A percentile compares a stretch with the other conserved stretches of the same genome.
Evolutionary conservation across 768 basidiomycete species (phyloP).

Genomic region (Candolleomyces eurysporus): DNA sequence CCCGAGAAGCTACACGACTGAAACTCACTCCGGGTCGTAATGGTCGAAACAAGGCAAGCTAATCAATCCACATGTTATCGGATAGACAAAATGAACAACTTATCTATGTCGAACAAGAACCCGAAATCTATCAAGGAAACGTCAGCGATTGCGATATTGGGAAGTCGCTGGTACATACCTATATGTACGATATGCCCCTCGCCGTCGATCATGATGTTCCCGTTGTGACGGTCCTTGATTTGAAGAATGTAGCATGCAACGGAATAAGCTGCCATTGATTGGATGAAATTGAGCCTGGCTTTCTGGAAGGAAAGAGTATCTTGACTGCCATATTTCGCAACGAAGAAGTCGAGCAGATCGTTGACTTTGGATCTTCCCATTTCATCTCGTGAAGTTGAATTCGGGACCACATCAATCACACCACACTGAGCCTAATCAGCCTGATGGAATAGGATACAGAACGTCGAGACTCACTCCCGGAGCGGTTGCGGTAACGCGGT

Average conservation of each 20-base stretch:
- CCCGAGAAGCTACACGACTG: background rate
- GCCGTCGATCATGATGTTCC: constrained; percentile 99
- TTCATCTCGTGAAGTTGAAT: constrained; percentile 96
- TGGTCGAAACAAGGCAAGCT: constrained; percentile 14
- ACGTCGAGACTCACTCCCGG: constrained; percentile 72
- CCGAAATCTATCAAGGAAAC: constrained; percentile 71
- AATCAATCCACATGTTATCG: constrained; percentile 24
- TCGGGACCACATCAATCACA: constrained; percentile 97
- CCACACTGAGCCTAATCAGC: constrained; percentile 63
- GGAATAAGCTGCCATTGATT: constrained; percentile 99
- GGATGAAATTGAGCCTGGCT: constrained; percentile 94
- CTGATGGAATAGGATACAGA: background rate
- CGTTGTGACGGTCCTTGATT: constrained; percentile 98
- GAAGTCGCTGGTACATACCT: constrained; percentile 47
- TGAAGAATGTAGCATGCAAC: constrained; percentile 97
- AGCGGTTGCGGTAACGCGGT: constrained; percentile 94
- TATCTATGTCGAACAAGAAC: constrained; percentile 97
- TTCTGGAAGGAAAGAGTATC: constrained; percentile 89
- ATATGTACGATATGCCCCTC: constrained; percentile 97
- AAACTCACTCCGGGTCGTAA: constrained; percentile 68
- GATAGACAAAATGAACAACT: constrained; percentile 40
- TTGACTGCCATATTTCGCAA: constrained; percentile 87
- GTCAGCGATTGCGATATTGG: background rate
- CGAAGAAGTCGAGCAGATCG: constrained; percentile 91
- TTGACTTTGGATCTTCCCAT: constrained; percentile 99